Evolutionary conservation across 106 monocot genomes (phyloP), one percentile per base, ranked within the genome.

Genomic region (Dioscorea alata): DNA sequence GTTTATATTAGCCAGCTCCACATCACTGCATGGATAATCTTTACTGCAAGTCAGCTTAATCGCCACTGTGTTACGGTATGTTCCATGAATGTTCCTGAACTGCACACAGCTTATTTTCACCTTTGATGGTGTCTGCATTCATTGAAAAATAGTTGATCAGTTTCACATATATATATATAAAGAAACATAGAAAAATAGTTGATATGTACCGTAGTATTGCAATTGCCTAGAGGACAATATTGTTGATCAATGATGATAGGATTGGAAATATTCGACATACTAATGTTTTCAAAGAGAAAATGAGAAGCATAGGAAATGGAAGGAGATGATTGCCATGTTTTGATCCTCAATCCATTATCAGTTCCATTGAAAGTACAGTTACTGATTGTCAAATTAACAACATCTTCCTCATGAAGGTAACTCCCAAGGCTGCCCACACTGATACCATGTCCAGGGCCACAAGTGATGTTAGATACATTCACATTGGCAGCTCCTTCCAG

Each of bases 391-490:
- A 89, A 2, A 6, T 58, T 74, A 25, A 23, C 9, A 8, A 89
- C 89, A 19, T 79, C 65, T 42, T n/a, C 65, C 57, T 89, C 79
- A 9, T 60, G 23, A 0, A 16, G 17, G 25, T 66, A 28, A 63
- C 69, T 77, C 0, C 83, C 83, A 1, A 90, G 61, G 57, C 89
- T 86, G 4, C 83, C 89, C 12, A 90, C 69, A 48, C 76, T 79
- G 53, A 85, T 78, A 12, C 81, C 85, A 22, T 85, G 85, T 21
- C 85, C 85, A 6, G 75, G 85, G 5, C 81, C 85, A 23, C 85
- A 85, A 4, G 3, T 15, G 15, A 80, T 73, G 16, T 49, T 48
- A 17, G 24, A 4, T 28, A 79, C 20, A 2, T 6, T 58, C 13
- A 82, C 32, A 1, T 48, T 69, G 21, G 33, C 20, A 72, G 57